Evolutionary conservation across 1,139 yeast genomes (phyloP).

Genomic region (Taiozyma sp.): DNA sequence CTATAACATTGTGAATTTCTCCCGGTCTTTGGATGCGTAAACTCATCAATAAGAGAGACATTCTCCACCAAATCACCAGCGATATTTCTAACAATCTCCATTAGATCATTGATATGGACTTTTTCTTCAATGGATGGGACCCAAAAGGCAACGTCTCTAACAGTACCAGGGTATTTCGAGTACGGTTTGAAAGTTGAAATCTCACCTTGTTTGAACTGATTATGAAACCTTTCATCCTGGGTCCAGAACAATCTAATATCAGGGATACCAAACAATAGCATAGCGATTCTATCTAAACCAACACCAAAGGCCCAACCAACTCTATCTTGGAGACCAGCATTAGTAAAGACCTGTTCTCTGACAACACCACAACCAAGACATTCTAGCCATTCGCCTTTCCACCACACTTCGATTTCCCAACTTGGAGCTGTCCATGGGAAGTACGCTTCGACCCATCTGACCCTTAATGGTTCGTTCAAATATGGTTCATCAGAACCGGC

Average conservation of each 20-base stretch:
- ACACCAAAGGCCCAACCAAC: slow-evolving; percentile 98
- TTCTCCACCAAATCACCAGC: slow-evolving; percentile 91
- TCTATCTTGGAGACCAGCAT: slow-evolving; percentile 62
- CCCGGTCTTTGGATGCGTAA: slow-evolving; percentile 79
- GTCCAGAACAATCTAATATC: slow-evolving; percentile 96
- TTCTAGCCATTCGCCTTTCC: slow-evolving; percentile 98
- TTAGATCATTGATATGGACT: slow-evolving; percentile 79
- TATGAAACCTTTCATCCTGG: slow-evolving; percentile 66
- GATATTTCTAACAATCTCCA: slow-evolving; percentile 82
- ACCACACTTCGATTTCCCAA: slow-evolving; percentile 98
- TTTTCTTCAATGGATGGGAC: slow-evolving; percentile 39
- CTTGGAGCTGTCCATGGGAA: slow-evolving; percentile 99
- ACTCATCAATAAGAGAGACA: slow-evolving; percentile 77
- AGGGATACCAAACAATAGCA: slow-evolving; percentile 91
- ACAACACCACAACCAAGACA: slow-evolving; percentile 97
- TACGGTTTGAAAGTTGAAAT: slow-evolving; percentile 81
- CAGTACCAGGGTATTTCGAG: slow-evolving; percentile 86
- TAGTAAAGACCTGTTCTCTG: slow-evolving; percentile 67
- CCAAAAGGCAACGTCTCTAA: slow-evolving; percentile 93
- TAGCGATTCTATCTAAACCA: slow-evolving; percentile 93
- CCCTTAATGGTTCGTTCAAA: slow-evolving; percentile 70
- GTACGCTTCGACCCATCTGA: slow-evolving; percentile 93
- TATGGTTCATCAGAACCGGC: slow-evolving; percentile 64
- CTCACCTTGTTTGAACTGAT: slow-evolving; percentile 62
- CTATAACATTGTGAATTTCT: slow-evolving; percentile 82